These are phyloP conservation scores for Penicillium paxilli DNA, from an alignment of 495 filamentous ascomycete species.

Conservation along the genomic window DNA sequence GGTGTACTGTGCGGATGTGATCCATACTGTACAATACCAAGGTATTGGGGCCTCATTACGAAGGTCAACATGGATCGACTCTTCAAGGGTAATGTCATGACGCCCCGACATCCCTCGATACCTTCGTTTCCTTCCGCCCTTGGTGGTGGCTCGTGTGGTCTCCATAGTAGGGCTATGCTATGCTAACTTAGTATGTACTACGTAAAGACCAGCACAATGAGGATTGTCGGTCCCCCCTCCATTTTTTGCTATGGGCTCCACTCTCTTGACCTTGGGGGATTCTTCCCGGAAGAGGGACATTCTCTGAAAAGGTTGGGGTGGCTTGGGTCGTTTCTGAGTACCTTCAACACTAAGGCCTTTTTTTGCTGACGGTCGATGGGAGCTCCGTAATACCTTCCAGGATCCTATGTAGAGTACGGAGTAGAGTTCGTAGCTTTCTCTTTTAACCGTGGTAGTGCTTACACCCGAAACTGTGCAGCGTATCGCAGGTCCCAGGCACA, in stretches of 20 bases:
- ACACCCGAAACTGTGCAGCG: not conserved
- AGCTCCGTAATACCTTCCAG: not conserved
- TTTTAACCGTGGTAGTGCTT: not conserved
- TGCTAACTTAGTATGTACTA: too few relatives aligned
- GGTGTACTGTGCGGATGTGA: too few relatives aligned
- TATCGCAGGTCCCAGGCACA: constrained; percentile 7
- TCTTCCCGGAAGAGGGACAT: too few relatives aligned
- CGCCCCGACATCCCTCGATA: not conserved
- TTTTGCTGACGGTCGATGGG: not conserved
- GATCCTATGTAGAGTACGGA: too few relatives aligned
- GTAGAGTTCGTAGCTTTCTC: not conserved
- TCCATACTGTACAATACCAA: not conserved
- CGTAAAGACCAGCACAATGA: too few relatives aligned
- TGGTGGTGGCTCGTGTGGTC: not conserved
- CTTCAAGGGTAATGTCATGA: not conserved
- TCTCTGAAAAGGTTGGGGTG: not conserved
- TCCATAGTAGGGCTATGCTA: constrained; percentile 6
- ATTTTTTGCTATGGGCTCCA: constrained; percentile 9
- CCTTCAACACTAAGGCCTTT: not conserved
- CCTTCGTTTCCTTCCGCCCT: not conserved
- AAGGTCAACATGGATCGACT: not conserved
- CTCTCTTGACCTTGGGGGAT: not conserved
- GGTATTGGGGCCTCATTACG: constrained; percentile 11
- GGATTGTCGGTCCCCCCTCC: constrained; percentile 16
- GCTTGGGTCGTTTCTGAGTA: too few relatives aligned